These are phyloP conservation scores for Chlamydomonas reinhardtii DNA, from an alignment of 163 green algal species.

Conservation along the genomic window DNA sequence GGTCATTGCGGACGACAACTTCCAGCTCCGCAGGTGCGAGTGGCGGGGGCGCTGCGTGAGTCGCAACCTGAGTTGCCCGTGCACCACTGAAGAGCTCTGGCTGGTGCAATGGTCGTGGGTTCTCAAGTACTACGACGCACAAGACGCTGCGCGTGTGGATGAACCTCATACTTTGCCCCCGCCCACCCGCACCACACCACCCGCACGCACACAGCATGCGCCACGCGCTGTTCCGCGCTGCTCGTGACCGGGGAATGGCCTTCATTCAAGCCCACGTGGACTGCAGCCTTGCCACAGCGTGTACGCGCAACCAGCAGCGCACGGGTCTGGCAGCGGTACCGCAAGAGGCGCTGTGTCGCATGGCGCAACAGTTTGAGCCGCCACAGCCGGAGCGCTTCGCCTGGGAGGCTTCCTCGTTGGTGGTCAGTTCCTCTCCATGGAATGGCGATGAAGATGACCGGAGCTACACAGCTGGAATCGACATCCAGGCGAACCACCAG, in stretches of 20 bases:
- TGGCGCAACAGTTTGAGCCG: constrained; percentile 7
- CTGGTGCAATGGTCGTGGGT: too few species aligned
- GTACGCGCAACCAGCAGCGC: constrained; percentile 1
- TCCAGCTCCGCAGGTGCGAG: constrained; percentile 16
- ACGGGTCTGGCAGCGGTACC: constrained; percentile 5
- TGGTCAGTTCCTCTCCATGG: background rate
- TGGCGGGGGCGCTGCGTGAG: too few species aligned
- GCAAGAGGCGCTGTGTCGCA: background rate
- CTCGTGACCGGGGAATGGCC: constrained; percentile 8
- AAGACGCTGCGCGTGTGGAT: too few species aligned
- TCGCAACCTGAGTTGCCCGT: too few species aligned
- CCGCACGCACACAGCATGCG: constrained; percentile 16
- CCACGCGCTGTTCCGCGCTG: constrained; percentile 17
- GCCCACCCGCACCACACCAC: too few species aligned
- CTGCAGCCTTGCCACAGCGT: background rate
- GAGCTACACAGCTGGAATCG: too few species aligned
- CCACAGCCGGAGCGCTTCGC: constrained; percentile 3
- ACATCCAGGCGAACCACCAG: background rate
- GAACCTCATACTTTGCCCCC: too few species aligned
- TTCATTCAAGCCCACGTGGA: constrained; percentile 33
- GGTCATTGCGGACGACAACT: constrained; percentile 35
- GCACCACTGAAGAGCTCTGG: too few species aligned
- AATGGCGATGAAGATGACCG: too few species aligned
- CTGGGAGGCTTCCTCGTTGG: constrained; percentile 10
- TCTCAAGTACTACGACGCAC: too few species aligned